These are phyloP conservation scores for Termitomyces sp. DNA, from an alignment of 768 basidiomycete species.

Conservation along the genomic window DNA sequence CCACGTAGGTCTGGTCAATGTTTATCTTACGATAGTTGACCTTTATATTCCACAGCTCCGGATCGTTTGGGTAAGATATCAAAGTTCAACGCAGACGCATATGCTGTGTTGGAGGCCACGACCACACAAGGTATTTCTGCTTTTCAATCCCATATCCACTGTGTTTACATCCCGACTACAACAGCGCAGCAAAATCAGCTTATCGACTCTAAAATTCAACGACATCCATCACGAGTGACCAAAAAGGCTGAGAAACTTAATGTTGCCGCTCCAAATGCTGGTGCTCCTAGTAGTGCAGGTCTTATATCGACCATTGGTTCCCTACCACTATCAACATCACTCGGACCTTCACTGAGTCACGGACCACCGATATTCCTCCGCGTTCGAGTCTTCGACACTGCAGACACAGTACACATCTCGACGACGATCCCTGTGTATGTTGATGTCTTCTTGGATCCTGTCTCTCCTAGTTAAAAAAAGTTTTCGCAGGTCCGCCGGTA, in stretches of 20 bases:
- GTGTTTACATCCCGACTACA: conserved; percentile 13
- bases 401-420: conserved; percentile 80
- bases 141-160: not conserved
- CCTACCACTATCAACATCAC: conserved; percentile 57
- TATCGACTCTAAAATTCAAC: conserved; percentile 76
- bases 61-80: conserved; percentile 82
- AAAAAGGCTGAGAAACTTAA: conserved; percentile 54
- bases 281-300: conserved; percentile 42
- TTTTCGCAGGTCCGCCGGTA: conserved; percentile 69
- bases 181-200: conserved; percentile 72
- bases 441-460: not conserved
- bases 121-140: conserved; percentile 55
- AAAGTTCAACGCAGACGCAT: conserved; percentile 89
- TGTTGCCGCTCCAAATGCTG: conserved; percentile 36
- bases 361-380: conserved; percentile 84
- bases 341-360: conserved; percentile 66
- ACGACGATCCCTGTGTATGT: conserved; percentile 91
- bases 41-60: conserved; percentile 57
- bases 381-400: conserved; percentile 75
- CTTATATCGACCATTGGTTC: conserved; percentile 43
- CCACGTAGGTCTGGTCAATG: conserved; percentile 55
- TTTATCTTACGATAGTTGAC: conserved; percentile 2
- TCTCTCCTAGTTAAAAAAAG: not conserved
- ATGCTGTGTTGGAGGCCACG: conserved; percentile 81
- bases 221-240: conserved; percentile 72